phyloP scores from a whole-genome alignment of 441 rosid genomes.

The Geranium incanum region DNA sequence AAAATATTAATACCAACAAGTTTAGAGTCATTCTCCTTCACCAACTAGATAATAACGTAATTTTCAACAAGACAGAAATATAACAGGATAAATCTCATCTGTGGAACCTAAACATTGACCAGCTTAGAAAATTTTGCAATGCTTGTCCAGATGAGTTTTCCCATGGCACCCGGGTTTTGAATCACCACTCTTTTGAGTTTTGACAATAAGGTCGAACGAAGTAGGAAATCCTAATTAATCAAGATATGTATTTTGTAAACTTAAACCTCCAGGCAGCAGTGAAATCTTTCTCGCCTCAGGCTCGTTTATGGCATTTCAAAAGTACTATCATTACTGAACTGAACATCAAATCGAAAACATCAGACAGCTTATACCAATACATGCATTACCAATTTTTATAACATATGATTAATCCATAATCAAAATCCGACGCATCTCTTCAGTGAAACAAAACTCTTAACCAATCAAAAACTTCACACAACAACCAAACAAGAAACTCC shows the following conservation, averaged over 20 bases:
- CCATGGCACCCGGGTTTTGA: background rate
- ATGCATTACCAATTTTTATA: background rate
- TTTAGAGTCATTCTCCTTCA: slow-evolving; percentile 2
- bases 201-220: background rate
- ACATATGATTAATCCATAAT: background rate
- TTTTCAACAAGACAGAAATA: background rate
- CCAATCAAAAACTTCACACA: background rate
- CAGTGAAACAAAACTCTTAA: background rate
- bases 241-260: background rate
- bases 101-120: background rate
- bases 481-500: background rate
- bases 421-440: background rate
- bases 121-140: background rate
- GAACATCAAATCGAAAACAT: background rate
- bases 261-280: background rate
- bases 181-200: background rate
- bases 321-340: background rate
- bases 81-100: background rate
- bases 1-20: background rate
- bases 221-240: slow-evolving; percentile 4
- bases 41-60: background rate
- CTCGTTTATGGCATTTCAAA: background rate
- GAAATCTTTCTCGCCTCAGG: background rate
- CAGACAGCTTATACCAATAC: background rate
- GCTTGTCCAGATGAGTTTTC: background rate